Percentiles rank a stretch among this genome's conserved stretches.
Evolutionary conservation across 345 rosid genomes (phyloP).

Genomic region (Gossypium thurberi): DNA sequence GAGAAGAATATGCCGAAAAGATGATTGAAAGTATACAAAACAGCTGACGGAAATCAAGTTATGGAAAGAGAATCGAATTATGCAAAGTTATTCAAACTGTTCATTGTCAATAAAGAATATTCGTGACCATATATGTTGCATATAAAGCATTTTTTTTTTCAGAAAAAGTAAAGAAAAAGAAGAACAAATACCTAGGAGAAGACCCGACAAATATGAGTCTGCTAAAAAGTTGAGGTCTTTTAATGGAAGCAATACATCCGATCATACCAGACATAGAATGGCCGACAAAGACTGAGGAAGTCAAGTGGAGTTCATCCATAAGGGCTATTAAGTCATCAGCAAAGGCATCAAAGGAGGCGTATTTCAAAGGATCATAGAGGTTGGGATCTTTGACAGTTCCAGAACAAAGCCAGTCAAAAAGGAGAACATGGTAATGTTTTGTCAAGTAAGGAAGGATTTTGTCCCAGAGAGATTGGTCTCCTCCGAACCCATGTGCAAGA

Average conservation of each 20-base stretch:
- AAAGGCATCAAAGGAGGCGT: constrained; percentile 49
- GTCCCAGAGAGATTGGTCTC: constrained; percentile 61
- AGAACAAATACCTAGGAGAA: constrained; percentile 55
- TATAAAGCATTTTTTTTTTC: no score
- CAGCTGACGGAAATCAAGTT: no score
- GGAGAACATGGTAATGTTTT: constrained; percentile 36
- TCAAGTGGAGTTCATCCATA: constrained; percentile 44
- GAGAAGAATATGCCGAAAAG: no score
- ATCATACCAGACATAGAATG: constrained; percentile 88
- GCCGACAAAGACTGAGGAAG: constrained; percentile 48
- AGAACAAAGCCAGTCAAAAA: constrained; percentile 71
- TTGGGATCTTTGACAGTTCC: constrained; percentile 50
- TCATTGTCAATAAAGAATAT: no score
- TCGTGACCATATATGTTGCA: no score
- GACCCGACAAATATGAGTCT: constrained; percentile 48
- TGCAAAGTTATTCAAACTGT: no score
- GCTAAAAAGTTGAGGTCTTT: constrained; percentile 58
- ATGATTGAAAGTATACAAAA: no score
- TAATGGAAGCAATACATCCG: constrained; percentile 74
- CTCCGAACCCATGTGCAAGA: constrained; percentile 71
- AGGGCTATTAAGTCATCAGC: constrained; percentile 51
- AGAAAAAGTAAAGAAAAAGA: not conserved
- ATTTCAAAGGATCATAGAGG: constrained; percentile 47
- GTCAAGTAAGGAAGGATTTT: constrained; percentile 45
- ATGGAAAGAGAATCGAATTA: no score